Conservation (phyloP, 768 basidiomycete genomes). For the Austroboletus eburneus region DNA sequence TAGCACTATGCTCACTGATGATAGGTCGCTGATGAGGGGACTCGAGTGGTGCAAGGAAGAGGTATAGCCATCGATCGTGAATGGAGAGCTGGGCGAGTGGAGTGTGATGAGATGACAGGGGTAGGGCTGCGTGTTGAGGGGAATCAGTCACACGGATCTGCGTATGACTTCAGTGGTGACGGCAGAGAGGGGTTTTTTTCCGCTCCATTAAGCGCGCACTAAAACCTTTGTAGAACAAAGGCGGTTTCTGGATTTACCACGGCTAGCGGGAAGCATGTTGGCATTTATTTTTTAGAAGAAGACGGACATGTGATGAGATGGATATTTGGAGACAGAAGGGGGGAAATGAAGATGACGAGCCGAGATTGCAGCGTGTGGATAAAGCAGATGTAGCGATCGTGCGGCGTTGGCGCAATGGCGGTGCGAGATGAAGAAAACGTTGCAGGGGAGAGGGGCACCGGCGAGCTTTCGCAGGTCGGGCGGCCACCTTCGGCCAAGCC, state of each 20-base stretch:
- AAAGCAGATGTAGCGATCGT: slow-evolving; percentile 20
- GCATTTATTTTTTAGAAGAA: slow-evolving; percentile 8
- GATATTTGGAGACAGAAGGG: slow-evolving; percentile 15
- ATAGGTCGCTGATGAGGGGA: slow-evolving; percentile 14
- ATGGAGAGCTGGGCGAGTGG: slow-evolving; percentile 12
- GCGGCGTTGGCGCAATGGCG: slow-evolving; percentile 25
- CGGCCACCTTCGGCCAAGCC: slow-evolving; percentile 23
- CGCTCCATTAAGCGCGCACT: slow-evolving; percentile 19
- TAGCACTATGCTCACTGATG: slow-evolving; percentile 9
- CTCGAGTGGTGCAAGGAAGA: slow-evolving; percentile 9
- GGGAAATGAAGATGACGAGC: slow-evolving; percentile 19
- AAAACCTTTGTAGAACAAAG: slow-evolving; percentile 21
- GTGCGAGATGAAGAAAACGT: slow-evolving; percentile 34
- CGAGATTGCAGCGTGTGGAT: slow-evolving; percentile 25
- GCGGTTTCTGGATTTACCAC: slow-evolving; percentile 4
- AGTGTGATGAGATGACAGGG: slow-evolving; percentile 21
- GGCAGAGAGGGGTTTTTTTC: slow-evolving; percentile 16
- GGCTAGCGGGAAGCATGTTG: slow-evolving; percentile 1
- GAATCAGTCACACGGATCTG: slow-evolving; percentile 29
- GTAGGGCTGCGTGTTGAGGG: slow-evolving; percentile 6
- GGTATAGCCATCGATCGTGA: slow-evolving; percentile 18
- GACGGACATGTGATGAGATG: slow-evolving; percentile 24
- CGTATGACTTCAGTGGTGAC: slow-evolving; percentile 29
- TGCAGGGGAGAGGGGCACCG: slow-evolving; percentile 18
- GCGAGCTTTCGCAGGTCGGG: slow-evolving; percentile 9